Base-by-base conservation (phyloP, 352 stramenopile genomes). In the Phytophthora sansomeana region DNA sequence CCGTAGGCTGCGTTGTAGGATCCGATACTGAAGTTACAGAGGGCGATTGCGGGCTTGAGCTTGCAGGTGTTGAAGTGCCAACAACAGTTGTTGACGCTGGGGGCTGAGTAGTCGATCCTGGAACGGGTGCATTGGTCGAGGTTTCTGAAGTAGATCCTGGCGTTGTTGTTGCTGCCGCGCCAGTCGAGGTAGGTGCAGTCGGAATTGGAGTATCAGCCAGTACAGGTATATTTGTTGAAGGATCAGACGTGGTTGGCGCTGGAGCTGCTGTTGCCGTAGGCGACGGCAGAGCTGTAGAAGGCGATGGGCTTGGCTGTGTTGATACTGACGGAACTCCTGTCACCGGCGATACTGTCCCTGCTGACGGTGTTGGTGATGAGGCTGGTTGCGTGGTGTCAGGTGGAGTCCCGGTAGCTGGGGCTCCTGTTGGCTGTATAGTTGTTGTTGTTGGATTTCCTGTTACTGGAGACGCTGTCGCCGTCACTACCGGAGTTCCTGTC, bases 161-260 rank as follows among this genome's bases (percentile, higher is more conserved):
- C 13, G n/a, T 46, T 19, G 16, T 17, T 46, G 39, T 26, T 46
- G 39, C 5, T 13, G 39, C 26, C 39, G 6, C n/a, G 5, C 39
- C n/a, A 8, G 39, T 46, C 42, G 42, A 63, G 33, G 47, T 46
- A 44, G 57, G 46, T 10, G 46, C 51, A 10, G 2, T 21, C n/a
- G 47, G 51, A 41, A 32, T 26, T 53, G 43, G 49, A 32, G 42
- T 7, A 50, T 68, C 60, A 10, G 60, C 60, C 3, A 68, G 51
- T 39, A 68, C 38, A 29, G 60, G 52, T 46, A 68, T 44, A 46
- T 63, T 38, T 24, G 35, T 29, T 5, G 17, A 41, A 28, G 46
- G n/a, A 26, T n/a, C 51, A 57, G 30, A 14, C 1, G 42, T 52
- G 46, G 41, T 42, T 53, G 48, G 32, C 19, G 46, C 30, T 29